phyloP scores from a whole-genome alignment of 805 yeast species.

The Candida sakaeoensis region DNA sequence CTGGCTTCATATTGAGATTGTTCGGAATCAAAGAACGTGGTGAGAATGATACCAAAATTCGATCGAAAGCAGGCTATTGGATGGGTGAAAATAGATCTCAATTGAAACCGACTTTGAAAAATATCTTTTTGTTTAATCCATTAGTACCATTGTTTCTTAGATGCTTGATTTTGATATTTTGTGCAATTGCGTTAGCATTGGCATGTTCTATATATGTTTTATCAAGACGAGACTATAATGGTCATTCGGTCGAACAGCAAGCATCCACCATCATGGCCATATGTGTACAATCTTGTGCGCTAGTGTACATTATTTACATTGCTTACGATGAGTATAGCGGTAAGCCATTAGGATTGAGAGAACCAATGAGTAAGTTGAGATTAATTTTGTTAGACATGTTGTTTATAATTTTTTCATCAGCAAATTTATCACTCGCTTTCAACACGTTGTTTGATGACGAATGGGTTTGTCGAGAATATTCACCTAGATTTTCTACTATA shows the following conservation, averaged over 20 bases:
- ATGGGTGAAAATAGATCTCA: conserved; percentile 59
- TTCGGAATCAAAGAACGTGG: conserved; percentile 17
- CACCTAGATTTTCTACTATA: conserved; percentile 12
- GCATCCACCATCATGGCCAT: conserved; percentile 93
- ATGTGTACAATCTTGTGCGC: conserved; percentile 74
- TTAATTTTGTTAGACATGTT: conserved; percentile 77
- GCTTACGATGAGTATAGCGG: conserved; percentile 90
- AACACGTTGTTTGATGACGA: conserved; percentile 73
- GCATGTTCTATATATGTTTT: conserved; percentile 56
- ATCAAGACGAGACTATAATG: conserved; percentile 32
- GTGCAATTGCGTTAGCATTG: conserved; percentile 66
- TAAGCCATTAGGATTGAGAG: conserved; percentile 85
- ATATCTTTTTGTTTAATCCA: conserved; percentile 68
- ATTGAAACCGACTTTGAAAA: conserved; percentile 58
- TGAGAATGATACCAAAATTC: conserved; percentile 31
- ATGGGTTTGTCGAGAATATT: conserved; percentile 60
- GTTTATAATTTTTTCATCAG: conserved; percentile 84
- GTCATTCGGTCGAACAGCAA: conserved; percentile 54
- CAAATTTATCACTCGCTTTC: conserved; percentile 82
- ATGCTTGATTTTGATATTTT: conserved; percentile 43
- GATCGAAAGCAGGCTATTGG: conserved; percentile 66
- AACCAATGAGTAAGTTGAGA: conserved; percentile 79
- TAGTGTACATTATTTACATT: conserved; percentile 74
- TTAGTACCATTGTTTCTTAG: conserved; percentile 78
- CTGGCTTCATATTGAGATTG: not conserved